phyloP scores from a whole-genome alignment of 768 basidiomycete genomes.

The Gautieria morchelliformis region DNA sequence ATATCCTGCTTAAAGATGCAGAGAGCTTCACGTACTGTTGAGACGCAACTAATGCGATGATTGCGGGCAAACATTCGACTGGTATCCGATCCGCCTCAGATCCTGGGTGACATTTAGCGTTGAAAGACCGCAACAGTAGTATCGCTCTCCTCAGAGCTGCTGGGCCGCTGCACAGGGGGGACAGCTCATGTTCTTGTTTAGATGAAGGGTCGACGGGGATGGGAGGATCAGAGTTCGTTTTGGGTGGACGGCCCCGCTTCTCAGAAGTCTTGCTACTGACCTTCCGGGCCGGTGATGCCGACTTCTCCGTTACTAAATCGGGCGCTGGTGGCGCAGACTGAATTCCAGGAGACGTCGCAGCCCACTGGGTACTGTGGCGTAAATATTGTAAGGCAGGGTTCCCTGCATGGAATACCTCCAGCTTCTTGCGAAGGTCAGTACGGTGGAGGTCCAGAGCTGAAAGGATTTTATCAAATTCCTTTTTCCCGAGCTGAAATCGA shows the following conservation, averaged over 20 bases:
- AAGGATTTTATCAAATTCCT: conserved; percentile 5
- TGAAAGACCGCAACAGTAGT: conserved; percentile 1
- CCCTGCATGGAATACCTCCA: conserved; percentile 3
- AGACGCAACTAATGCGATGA: not conserved
- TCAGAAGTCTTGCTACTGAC: not conserved
- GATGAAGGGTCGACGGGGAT: not conserved
- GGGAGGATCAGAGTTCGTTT: not conserved
- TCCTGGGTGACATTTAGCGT: not conserved
- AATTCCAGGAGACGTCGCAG: not conserved
- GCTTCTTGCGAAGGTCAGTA: conserved; percentile 2
- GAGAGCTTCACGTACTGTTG: not conserved
- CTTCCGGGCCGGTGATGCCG: not conserved
- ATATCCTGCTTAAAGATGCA: not conserved
- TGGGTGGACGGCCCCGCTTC: conserved; percentile 2
- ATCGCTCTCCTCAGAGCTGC: not conserved
- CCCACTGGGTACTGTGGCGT: not conserved
- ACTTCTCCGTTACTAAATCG: not conserved
- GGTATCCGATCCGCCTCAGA: not conserved
- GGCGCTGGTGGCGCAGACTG: not conserved
- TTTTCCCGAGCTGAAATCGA: not conserved
- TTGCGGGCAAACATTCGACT: not conserved
- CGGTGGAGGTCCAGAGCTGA: conserved; percentile 2
- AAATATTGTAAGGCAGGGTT: not conserved
- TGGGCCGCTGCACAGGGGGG: not conserved
- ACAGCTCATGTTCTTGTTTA: not conserved